Conservation (phyloP, 495 filamentous ascomycete genomes). For the Hypoxylon rickii region DNA sequence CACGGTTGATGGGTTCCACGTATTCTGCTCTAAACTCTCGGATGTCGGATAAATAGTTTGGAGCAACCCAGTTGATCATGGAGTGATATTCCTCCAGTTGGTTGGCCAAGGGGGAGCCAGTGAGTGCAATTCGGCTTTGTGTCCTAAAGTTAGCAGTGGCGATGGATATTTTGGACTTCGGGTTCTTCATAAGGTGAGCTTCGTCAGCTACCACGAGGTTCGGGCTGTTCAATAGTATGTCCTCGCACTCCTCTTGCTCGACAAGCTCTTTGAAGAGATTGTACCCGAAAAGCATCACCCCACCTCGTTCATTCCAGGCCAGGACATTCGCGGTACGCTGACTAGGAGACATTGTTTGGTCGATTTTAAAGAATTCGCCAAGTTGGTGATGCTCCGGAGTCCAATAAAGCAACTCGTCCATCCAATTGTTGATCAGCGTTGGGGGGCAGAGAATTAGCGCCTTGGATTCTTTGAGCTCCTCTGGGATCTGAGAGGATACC, state of each 20-base stretch:
- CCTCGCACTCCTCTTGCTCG: slow-evolving; percentile 35
- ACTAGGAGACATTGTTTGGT: slow-evolving; percentile 18
- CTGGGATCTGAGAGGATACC: slow-evolving; percentile 69
- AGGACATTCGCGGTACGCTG: slow-evolving; percentile 52
- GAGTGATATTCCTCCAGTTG: slow-evolving; percentile 79
- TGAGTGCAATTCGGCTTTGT: slow-evolving; percentile 78
- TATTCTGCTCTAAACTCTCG: slow-evolving; percentile 71
- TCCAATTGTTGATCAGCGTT: slow-evolving; percentile 79
- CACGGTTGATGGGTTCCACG: slow-evolving; percentile 71
- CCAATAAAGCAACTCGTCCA: slow-evolving; percentile 76
- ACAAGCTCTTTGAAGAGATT: slow-evolving; percentile 57
- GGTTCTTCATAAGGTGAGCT: slow-evolving; percentile 79
- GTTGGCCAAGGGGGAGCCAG: slow-evolving; percentile 85
- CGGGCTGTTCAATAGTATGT: slow-evolving; percentile 61
- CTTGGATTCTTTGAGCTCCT: slow-evolving; percentile 60
- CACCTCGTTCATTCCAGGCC: slow-evolving; percentile 67
- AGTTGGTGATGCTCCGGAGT: slow-evolving; percentile 52
- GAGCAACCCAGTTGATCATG: slow-evolving; percentile 88
- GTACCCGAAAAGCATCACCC: slow-evolving; percentile 77
- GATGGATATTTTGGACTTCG: slow-evolving; percentile 51
- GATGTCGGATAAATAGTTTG: slow-evolving; percentile 70
- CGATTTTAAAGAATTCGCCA: slow-evolving; percentile 58
- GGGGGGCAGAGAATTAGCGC: slow-evolving; percentile 79
- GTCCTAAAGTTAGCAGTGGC: slow-evolving; percentile 64
- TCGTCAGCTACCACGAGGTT: slow-evolving; percentile 88